Evolutionary conservation across 306 rosid genomes (phyloP), one percentile per base, ranked within the genome.

Genomic region (Carpinus viminea): DNA sequence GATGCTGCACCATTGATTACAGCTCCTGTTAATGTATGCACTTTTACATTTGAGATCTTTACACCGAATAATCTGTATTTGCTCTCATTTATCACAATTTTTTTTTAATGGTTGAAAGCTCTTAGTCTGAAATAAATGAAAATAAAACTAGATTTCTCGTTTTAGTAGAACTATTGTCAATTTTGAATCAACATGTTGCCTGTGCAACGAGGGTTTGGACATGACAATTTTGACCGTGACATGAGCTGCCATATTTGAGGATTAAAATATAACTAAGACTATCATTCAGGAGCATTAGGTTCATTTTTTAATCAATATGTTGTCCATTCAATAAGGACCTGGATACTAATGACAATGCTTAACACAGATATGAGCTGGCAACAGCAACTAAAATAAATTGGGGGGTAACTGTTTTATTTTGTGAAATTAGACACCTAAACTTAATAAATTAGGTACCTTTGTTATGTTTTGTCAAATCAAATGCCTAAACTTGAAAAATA

Each of bases 21-120:
- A 75, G 91, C 93, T 84, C 98, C 98, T 68, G 85, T 91, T 52
- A 83, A 90, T 82, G 98, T 95, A 95, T 75, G 75, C 65, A 17
- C 38, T 70, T 78, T n/a, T 70, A 72, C 72, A 16, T 77, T 76
- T 85, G 26, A 17, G 71, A 85, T 79, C 36, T 72, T 61, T 54
- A 17, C 1, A 36, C 65, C 74, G 57, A 70, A 52, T 73, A 21
- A 50, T 80, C 55, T 12, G 24, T 28, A 77, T 79, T 70, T 84
- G n/a, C 72, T 86, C 80, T 74, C 82, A 16, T 48, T 76, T 28
- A 31, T 70, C 38, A 28, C 13, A 41, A 71, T 36, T 45, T 6
- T n/a, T 51, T 45, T 18, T 11, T 4, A 36, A 53, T 31, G 74
- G 43, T 66, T 11, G 28, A 66, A 38, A 1, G 51, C 26, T 41